Evolutionary conservation across 495 filamentous ascomycete species (phyloP).

Genomic region (Podospora pseudopauciseta): DNA sequence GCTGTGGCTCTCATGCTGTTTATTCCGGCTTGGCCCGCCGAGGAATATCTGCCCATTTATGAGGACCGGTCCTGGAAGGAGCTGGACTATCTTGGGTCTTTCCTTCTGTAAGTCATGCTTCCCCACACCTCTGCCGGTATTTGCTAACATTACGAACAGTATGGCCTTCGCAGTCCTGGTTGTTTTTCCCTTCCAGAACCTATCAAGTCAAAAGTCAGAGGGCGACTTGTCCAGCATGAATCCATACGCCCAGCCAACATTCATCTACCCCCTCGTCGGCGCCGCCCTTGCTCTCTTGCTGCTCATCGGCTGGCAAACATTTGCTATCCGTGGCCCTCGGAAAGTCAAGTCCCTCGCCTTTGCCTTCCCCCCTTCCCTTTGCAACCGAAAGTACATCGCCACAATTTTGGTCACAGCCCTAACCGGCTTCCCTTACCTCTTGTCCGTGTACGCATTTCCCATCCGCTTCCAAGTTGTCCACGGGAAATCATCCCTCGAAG

Average conservation of each 20-base stretch:
- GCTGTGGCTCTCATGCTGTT: constrained; percentile 47
- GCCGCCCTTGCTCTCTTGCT: constrained; percentile 40
- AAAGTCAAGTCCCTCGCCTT: not conserved
- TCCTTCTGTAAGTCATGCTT: constrained; percentile 39
- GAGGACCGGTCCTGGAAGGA: constrained; percentile 40
- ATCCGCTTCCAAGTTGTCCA: constrained; percentile 58
- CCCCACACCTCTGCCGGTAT: not conserved
- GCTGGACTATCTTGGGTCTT: constrained; percentile 54
- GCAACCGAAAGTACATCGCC: constrained; percentile 32
- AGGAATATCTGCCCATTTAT: constrained; percentile 30
- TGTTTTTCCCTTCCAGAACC: constrained; percentile 57
- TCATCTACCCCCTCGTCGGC: constrained; percentile 44
- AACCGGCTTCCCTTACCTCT: constrained; percentile 55
- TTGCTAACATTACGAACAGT: constrained; percentile 7
- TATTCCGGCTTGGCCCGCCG: constrained; percentile 43
- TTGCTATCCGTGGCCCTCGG: constrained; percentile 22
- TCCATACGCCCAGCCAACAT: constrained; percentile 39
- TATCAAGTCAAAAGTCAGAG: not conserved
- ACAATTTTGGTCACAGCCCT: constrained; percentile 43
- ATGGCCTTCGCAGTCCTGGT: constrained; percentile 55
- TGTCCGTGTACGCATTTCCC: constrained; percentile 55
- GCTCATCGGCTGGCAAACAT: constrained; percentile 44
- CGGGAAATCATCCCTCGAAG: constrained; percentile 40
- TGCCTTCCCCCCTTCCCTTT: constrained; percentile 30
- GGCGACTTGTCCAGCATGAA: constrained; percentile 33